Evolutionary conservation across 108 stramenopile species (phyloP).

Genomic region (Cyclotella kingstonii): DNA sequence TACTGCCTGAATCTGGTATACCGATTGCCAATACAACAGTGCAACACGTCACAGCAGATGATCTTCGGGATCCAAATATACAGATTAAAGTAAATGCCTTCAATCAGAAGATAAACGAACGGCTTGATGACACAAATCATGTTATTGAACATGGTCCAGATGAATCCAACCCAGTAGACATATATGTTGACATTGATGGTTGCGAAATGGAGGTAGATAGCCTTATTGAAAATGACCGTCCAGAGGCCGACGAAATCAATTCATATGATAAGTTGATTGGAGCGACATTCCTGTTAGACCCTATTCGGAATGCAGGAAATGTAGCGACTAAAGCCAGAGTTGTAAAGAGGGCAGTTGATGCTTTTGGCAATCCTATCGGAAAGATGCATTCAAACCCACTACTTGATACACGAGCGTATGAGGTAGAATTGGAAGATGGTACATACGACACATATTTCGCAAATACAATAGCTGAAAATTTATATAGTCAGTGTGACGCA

Average conservation of each 20-base stretch:
- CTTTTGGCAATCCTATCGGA: slow-evolving; percentile 31
- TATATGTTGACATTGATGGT: not conserved
- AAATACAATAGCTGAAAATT: slow-evolving; percentile 43
- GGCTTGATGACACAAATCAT: slow-evolving; percentile 1
- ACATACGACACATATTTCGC: slow-evolving; percentile 23
- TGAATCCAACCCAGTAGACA: not conserved
- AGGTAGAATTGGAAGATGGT: slow-evolving; percentile 46
- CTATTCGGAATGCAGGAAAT: not conserved
- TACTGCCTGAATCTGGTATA: slow-evolving; percentile 17
- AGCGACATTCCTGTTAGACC: not conserved
- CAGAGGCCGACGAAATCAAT: not conserved
- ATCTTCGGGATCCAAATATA: slow-evolving; percentile 6
- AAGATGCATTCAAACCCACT: slow-evolving; percentile 34
- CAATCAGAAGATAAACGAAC: not conserved
- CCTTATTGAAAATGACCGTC: not conserved
- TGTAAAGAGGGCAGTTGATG: not conserved
- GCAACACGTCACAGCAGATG: slow-evolving; percentile 25
- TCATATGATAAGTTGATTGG: slow-evolving; percentile 8
- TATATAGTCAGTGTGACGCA: slow-evolving; percentile 35
- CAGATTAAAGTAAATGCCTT: not conserved
- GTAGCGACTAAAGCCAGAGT: not conserved
- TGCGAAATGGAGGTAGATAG: not conserved
- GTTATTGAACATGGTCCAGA: not conserved
- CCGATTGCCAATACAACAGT: slow-evolving; percentile 35
- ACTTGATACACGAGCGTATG: slow-evolving; percentile 39